These are phyloP conservation scores for Diddensiella caesifluorescens DNA, from an alignment of 805 yeast species.

Conservation along the genomic window DNA sequence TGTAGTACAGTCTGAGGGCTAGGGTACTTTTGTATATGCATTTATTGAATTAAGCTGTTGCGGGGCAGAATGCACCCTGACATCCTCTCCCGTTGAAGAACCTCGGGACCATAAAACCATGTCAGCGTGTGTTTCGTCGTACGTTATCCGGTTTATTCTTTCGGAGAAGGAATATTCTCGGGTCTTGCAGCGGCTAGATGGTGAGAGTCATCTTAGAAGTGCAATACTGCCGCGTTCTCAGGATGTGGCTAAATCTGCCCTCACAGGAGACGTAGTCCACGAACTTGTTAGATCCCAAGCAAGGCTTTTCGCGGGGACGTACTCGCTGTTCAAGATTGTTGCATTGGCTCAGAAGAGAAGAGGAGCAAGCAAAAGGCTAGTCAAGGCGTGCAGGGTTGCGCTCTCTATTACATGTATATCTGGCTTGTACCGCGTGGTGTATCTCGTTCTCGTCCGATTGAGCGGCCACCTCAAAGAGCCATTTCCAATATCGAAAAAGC, in stretches of 20 bases:
- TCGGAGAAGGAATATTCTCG: slow-evolving; percentile 23
- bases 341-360: slow-evolving; percentile 13
- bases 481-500: slow-evolving; percentile 4
- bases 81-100: no score
- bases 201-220: slow-evolving; percentile 4
- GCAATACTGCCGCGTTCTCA: slow-evolving; percentile 10
- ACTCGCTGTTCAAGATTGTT: slow-evolving; percentile 15
- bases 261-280: slow-evolving; percentile 16
- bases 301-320: slow-evolving; percentile 21
- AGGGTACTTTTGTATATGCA: no score
- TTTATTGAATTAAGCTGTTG: no score
- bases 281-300: slow-evolving; percentile 21
- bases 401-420: slow-evolving; percentile 16
- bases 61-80: no score
- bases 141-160: slow-evolving; percentile 23
- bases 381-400: slow-evolving; percentile 13
- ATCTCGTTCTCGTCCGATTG: slow-evolving; percentile 2
- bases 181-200: slow-evolving; percentile 6
- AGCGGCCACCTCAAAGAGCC: not conserved
- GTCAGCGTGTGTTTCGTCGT: slow-evolving; percentile 12
- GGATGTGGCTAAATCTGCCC: slow-evolving; percentile 12
- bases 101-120: no score
- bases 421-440: slow-evolving; percentile 14
- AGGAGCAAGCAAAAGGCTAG: slow-evolving; percentile 4
- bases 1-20: no score